These are phyloP conservation scores for Omphalotus olearius DNA, from an alignment of 1,284 basidiomycete genomes.

Conservation along the genomic window DNA sequence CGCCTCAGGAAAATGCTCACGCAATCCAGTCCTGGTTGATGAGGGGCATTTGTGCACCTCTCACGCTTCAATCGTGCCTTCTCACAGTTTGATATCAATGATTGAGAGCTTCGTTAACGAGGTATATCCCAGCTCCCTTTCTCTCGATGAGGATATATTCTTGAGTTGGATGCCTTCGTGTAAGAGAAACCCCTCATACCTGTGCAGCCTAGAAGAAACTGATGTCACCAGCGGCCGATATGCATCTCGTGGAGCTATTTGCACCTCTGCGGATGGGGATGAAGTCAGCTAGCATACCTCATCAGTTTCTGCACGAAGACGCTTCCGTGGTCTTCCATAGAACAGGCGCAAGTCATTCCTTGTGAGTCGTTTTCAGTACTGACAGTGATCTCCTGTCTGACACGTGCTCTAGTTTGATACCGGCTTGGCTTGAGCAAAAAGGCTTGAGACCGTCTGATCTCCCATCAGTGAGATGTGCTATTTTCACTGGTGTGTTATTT, in stretches of 20 bases:
- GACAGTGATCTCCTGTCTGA: background rate
- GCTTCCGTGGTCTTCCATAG: background rate
- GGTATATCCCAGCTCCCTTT: background rate
- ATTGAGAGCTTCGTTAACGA: background rate
- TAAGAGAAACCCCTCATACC: background rate
- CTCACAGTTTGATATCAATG: background rate
- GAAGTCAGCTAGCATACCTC: conserved; percentile 24
- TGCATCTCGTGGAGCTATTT: conserved; percentile 27
- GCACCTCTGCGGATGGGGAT: conserved; percentile 24
- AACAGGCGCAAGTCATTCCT: conserved; percentile 2
- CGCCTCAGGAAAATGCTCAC: background rate
- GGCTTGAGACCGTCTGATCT: conserved; percentile 5
- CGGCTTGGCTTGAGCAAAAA: conserved; percentile 7
- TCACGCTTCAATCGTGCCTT: background rate
- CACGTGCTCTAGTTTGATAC: background rate
- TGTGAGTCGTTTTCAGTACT: background rate
- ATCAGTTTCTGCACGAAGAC: conserved; percentile 1
- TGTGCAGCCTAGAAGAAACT: too few relatives aligned
- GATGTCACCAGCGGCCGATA: conserved; percentile 16
- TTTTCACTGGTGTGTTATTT: conserved; percentile 4
- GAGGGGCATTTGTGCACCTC: conserved; percentile 1
- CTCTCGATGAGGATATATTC: conserved; percentile 1
- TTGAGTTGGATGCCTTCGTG: conserved; percentile 7
- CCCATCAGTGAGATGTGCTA: background rate
- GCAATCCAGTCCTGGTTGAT: background rate